phyloP scores from a whole-genome alignment of 2,329 filamentous ascomycete species.

The Microcyclospora pomicola region DNA sequence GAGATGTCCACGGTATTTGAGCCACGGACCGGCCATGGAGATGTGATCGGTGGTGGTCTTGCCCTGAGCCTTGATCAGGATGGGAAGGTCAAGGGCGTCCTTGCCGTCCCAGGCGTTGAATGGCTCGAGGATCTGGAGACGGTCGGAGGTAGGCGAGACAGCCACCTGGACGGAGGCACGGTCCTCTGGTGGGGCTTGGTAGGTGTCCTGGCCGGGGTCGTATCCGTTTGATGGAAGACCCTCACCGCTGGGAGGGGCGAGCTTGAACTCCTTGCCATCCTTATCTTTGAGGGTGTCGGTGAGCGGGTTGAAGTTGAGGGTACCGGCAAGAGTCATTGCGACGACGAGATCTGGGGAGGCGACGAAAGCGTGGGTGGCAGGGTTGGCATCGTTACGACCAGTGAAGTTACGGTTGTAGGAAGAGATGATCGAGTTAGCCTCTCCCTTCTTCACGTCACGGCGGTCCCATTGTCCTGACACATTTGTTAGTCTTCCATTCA shows the following conservation, averaged over 20 bases:
- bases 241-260: slow-evolving; percentile 64
- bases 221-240: slow-evolving; percentile 72
- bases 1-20: slow-evolving; percentile 97
- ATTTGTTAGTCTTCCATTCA: background rate
- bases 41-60: slow-evolving; percentile 98
- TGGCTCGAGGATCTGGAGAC: slow-evolving; percentile 79
- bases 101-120: slow-evolving; percentile 87
- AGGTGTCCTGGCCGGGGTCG: slow-evolving; percentile 83
- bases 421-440: slow-evolving; percentile 90
- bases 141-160: slow-evolving; percentile 80
- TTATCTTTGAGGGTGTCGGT: slow-evolving; percentile 86
- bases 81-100: slow-evolving; percentile 69
- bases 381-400: slow-evolving; percentile 91
- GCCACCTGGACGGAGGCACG: slow-evolving; percentile 59
- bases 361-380: slow-evolving; percentile 85
- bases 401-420: slow-evolving; percentile 99
- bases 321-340: slow-evolving; percentile 70
- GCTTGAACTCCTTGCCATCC: slow-evolving; percentile 90
- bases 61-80: slow-evolving; percentile 90
- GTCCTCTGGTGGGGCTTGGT: slow-evolving; percentile 83
- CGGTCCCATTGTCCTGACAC: slow-evolving; percentile 68
- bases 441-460: slow-evolving; percentile 83
- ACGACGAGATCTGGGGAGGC: slow-evolving; percentile 83
- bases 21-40: slow-evolving; percentile 91
- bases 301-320: slow-evolving; percentile 85